Evolutionary conservation across 2,329 filamentous ascomycete genomes (phyloP).

Genomic region (Xylaria arbuscula): DNA sequence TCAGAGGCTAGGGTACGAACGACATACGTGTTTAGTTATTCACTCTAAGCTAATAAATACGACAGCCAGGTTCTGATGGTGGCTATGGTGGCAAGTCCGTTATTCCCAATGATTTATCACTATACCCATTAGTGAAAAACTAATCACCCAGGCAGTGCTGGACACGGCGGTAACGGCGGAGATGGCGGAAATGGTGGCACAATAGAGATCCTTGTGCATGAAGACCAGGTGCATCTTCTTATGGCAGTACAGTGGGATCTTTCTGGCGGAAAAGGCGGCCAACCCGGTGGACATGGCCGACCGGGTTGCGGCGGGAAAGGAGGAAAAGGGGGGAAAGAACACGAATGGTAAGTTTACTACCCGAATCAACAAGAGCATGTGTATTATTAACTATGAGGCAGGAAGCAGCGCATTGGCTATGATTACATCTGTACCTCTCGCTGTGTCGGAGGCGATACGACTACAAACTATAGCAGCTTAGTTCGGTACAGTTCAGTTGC

Average conservation of each 20-base stretch:
- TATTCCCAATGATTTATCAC: constrained; percentile 14
- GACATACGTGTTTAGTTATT: constrained; percentile 13
- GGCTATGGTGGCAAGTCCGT: constrained; percentile 26
- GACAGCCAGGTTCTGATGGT: constrained; percentile 23
- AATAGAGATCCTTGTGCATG: constrained; percentile 26
- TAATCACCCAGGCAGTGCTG: constrained; percentile 22
- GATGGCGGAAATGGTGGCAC: constrained; percentile 25
- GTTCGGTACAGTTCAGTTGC: constrained; percentile 2
- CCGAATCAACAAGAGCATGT: not conserved
- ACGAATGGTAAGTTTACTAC: constrained; percentile 21
- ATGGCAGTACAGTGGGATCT: constrained; percentile 28
- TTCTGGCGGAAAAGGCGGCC: constrained; percentile 25
- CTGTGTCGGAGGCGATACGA: constrained; percentile 16
- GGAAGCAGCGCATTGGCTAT: constrained; percentile 12
- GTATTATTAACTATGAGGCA: not conserved
- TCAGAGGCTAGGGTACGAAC: constrained; percentile 25
- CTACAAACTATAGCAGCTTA: constrained; percentile 12
- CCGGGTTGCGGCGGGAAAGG: constrained; percentile 21
- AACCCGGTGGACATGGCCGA: constrained; percentile 15
- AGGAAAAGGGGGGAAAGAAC: constrained; percentile 22
- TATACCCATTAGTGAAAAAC: constrained; percentile 7
- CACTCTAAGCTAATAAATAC: constrained; percentile 16
- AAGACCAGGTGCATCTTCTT: constrained; percentile 29
- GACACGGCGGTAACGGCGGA: constrained; percentile 23
- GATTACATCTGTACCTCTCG: constrained; percentile 15